Evolutionary conservation across 805 yeast genomes (phyloP), one percentile per base, ranked within the genome.

Genomic region (Candida ortonii): DNA sequence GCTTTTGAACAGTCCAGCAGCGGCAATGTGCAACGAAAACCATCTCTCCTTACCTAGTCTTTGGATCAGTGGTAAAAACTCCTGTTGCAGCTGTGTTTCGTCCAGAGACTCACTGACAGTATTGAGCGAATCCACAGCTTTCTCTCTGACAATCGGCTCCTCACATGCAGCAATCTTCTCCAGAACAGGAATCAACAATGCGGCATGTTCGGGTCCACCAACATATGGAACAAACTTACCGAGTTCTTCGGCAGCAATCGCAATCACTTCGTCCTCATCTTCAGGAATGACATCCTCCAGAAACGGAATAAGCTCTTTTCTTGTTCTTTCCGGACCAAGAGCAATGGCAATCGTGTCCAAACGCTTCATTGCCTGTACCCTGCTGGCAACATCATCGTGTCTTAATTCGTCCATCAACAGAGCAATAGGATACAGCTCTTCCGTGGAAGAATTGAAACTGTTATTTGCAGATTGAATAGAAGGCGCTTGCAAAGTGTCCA

Each of bases 211-310:
- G 9, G 73, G 49, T 38, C 98, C 98, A 30, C 98, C 99, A 38
- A 93, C 78, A 40, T 78, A 75, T 5, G 96, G 95, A 22, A 88
- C 78, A 59, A 93, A 90, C 38, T 76, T 75, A 30, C 95, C 95
- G 49, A 93, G 66, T 67, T 89, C 90, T 49, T 83, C 86, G 3
- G 97, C 97, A 44, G 94, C 72, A 14, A 88, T 90, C 2, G 96
- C 86, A 62, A 90, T 82, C 6, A 93, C 96, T 64, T 93, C 99
- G 62, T 93, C 99, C 64, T 93, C 99, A 59, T 94, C 99, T 52
- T 93, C 99, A 47, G 85, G 93, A 7, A 89, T 87, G 16, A 83
- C 93, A 42, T 83, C 89, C 47, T 81, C 86, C 43, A 93, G 71
- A 53, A 90, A 93, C 22, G 97, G 97, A 34, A 93, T 69, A 55